Conservation (phyloP, 371 early-diverging fungal species). For the Batkoa obscura region DNA sequence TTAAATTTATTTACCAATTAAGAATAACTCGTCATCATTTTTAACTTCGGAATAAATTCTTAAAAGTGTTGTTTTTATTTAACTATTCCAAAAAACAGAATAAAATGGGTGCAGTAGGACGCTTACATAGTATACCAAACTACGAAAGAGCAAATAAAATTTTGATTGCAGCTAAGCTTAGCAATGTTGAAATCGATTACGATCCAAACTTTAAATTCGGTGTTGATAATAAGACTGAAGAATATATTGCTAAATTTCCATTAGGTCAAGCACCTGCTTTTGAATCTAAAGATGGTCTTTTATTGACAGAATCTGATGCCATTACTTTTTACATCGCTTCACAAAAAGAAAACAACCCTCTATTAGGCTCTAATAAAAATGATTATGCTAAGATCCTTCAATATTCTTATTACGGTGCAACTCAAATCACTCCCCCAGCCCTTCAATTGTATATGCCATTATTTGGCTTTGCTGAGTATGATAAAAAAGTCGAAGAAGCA, state of each 20-base stretch:
- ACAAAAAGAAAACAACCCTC: conserved; percentile 29
- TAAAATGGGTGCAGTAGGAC: conserved; percentile 13
- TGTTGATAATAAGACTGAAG: conserved; percentile 48
- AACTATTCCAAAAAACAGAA: conserved; percentile 16
- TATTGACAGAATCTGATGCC: conserved; percentile 53
- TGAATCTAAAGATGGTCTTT: conserved; percentile 48
- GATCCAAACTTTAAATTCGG: conserved; percentile 42
- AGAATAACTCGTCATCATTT: too few species aligned
- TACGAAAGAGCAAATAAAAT: conserved; percentile 38
- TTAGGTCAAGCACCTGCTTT: conserved; percentile 40
- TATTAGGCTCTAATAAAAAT: conserved; percentile 41
- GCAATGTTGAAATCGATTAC: conserved; percentile 43
- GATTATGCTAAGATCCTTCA: conserved; percentile 64
- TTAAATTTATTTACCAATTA: too few species aligned
- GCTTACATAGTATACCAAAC: conserved; percentile 10
- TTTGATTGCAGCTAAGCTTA: conserved; percentile 58
- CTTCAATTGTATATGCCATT: conserved; percentile 43
- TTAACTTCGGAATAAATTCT: too few species aligned
- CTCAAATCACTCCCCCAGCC: conserved; percentile 22
- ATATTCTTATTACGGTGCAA: conserved; percentile 55
- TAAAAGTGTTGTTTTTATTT: background rate
- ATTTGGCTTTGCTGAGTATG: conserved; percentile 34
- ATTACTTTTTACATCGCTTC: conserved; percentile 73
- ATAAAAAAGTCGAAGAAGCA: conserved; percentile 44
- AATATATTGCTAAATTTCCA: conserved; percentile 61